These are phyloP conservation scores for Trichosanthes truncata DNA, from an alignment of 306 rosid genomes.

Conservation along the genomic window DNA sequence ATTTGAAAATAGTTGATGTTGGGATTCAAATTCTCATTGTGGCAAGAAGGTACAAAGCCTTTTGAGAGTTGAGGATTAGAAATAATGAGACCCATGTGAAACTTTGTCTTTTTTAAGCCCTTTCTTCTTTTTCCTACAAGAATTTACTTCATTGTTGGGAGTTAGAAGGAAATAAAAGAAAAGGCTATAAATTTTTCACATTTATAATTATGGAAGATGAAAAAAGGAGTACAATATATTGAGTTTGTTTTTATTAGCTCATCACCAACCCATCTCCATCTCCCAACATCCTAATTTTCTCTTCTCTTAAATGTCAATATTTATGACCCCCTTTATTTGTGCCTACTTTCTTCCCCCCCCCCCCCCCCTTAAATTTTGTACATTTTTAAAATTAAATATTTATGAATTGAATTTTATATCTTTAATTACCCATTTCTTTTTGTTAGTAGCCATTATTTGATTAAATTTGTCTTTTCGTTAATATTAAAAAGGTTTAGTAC, in stretches of 20 bases:
- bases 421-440: neutral
- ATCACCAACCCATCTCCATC: neutral
- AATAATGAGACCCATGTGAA: constrained; percentile 7
- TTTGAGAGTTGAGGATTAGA: neutral
- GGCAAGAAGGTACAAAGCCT: neutral
- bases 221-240: neutral
- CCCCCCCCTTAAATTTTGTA: too few relatives aligned
- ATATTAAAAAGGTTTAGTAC: neutral
- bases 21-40: neutral
- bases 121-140: neutral
- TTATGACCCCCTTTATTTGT: neutral
- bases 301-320: neutral
- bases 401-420: neutral
- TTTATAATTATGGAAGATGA: neutral
- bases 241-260: neutral
- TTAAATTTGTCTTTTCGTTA: neutral
- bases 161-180: neutral
- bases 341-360: neutral
- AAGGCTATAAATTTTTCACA: neutral
- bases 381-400: neutral
- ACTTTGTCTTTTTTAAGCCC: neutral
- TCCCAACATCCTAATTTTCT: neutral
- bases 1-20: neutral
- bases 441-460: neutral
- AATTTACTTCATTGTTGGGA: neutral